Base-by-base conservation (phyloP, 1,139 yeast species). In the Yamadazyma spencermartinsiae region DNA sequence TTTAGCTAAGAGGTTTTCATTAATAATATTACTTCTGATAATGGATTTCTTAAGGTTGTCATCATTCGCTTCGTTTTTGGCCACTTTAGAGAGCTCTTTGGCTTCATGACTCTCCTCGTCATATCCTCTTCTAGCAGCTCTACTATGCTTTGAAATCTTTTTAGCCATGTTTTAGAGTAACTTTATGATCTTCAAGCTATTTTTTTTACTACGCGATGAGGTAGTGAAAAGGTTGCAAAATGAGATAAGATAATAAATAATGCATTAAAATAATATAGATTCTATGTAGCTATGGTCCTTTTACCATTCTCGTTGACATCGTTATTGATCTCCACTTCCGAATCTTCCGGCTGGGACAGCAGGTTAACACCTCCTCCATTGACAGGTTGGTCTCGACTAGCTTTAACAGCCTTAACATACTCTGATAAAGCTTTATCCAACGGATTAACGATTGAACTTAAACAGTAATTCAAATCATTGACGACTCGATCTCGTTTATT, bases 101-200 rank as follows among this genome's bases (percentile, higher is more conserved):
- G 74, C 73, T 47, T 78, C 84, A 15, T 51, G 61, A 5, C 52
- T 55, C 5, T 65, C 62, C 14, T 61, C 71, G 7, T 31, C 35
- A 11, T 61, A 68, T 3, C 82, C 84, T 56, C 88, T 72, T 63
- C 90, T 79, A 3, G 92, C 90, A 4, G 89, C 89, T 65, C 92
- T 76, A 34, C 89, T 81, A 46, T 75, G 80, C 48, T 82, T 83
- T 10, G 88, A 81, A 23, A 81, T 75, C 70, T 50, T 23, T 55
- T 54, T 54, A 50, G 64, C 46, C 44, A 39, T 41, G 6, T 9
- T n/a, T n/a, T n/a, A n/a, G n/a, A n/a, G n/a, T n/a, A n/a, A n/a
- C n/a, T n/a, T n/a, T n/a, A n/a, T n/a, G n/a, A n/a, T n/a, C n/a
- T n/a, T n/a, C n/a, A n/a, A n/a, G n/a, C n/a, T 28, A 16, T 4